These are phyloP conservation scores for Tolypocladium guangdongense DNA, from an alignment of 2,329 filamentous ascomycete species.

Conservation along the genomic window DNA sequence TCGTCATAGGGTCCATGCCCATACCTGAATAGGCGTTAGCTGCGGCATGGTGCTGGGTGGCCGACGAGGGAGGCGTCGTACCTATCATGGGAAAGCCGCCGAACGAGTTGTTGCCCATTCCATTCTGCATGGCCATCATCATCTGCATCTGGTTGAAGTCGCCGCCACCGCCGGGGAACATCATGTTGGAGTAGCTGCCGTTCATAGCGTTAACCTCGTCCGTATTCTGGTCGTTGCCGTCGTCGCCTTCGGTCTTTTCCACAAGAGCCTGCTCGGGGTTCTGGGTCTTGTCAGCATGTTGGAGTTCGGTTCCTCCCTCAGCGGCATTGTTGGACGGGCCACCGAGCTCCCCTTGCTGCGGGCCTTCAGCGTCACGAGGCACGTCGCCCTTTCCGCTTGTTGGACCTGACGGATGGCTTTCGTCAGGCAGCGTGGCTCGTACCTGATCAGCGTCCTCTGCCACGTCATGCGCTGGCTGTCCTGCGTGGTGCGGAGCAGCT, in stretches of 20 bases:
- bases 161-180: slow-evolving; percentile 47
- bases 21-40: slow-evolving; percentile 63
- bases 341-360: background rate
- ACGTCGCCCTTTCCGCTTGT: background rate
- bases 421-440: background rate
- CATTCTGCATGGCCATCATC: slow-evolving; percentile 69
- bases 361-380: background rate
- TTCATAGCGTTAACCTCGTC: slow-evolving; percentile 28
- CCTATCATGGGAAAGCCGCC: slow-evolving; percentile 72
- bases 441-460: slow-evolving; percentile 5
- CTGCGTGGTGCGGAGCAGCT: background rate
- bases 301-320: slow-evolving; percentile 3
- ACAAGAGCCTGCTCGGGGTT: background rate
- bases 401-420: background rate
- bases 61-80: slow-evolving; percentile 22
- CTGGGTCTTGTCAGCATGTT: background rate
- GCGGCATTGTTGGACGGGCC: background rate
- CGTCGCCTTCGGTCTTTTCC: slow-evolving; percentile 9
- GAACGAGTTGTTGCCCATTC: slow-evolving; percentile 46
- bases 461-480: background rate
- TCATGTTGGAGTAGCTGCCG: slow-evolving; percentile 45
- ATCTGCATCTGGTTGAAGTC: slow-evolving; percentile 71
- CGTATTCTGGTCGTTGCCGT: slow-evolving; percentile 19
- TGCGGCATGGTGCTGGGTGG: background rate
- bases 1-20: slow-evolving; percentile 72